Percentiles rank a stretch among this genome's conserved stretches.
phyloP scores from a whole-genome alignment of 331 rosid species.

The Saraca asoca region DNA sequence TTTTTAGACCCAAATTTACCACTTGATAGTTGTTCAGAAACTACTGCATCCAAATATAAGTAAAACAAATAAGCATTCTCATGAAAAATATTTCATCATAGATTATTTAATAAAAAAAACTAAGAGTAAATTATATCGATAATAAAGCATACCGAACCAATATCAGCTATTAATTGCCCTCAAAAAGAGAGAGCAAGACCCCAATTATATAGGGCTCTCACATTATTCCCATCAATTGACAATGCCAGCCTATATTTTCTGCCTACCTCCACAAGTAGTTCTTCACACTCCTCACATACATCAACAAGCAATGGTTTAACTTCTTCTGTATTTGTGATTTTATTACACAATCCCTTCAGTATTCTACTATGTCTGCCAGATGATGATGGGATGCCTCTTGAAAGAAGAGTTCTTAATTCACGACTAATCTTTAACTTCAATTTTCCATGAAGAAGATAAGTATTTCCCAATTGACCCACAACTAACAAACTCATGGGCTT shows the following conservation, averaged over 20 bases:
- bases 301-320: conserved; percentile 65
- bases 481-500: conserved; percentile 94
- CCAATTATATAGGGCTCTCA: conserved; percentile 93
- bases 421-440: too few relatives aligned
- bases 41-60: conserved; percentile 1
- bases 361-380: conserved; percentile 52
- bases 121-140: conserved; percentile 14
- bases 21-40: neutral
- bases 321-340: conserved; percentile 55
- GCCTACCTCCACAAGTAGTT: conserved; percentile 84
- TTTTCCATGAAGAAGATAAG: too few relatives aligned
- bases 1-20: conserved; percentile 28
- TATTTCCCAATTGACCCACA: conserved; percentile 80
- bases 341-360: conserved; percentile 47
- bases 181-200: conserved; percentile 97
- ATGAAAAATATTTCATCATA: conserved; percentile 14
- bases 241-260: conserved; percentile 90
- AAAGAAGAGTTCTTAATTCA: conserved; percentile 70
- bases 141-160: conserved; percentile 80
- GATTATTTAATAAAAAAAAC: conserved; percentile 20
- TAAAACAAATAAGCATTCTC: conserved; percentile 23
- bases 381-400: conserved; percentile 47
- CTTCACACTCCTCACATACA: conserved; percentile 24
- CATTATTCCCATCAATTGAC: conserved; percentile 82
- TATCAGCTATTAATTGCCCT: conserved; percentile 85